A percentile compares a stretch with the other conserved stretches of the same genome.
These are phyloP conservation scores for Calvatia gigantea DNA, from an alignment of 768 basidiomycete genomes.

Conservation along the genomic window DNA sequence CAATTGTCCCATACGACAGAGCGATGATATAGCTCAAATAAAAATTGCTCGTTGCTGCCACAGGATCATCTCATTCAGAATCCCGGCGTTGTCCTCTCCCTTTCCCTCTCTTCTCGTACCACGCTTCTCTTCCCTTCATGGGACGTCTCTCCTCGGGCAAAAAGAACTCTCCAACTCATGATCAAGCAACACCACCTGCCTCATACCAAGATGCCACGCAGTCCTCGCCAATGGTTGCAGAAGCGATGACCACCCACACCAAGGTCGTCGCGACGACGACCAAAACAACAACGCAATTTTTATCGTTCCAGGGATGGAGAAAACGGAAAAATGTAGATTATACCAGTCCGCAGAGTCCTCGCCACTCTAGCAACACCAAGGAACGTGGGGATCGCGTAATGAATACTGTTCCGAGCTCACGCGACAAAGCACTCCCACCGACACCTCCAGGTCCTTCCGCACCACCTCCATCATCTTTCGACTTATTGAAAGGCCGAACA, in stretches of 20 bases:
- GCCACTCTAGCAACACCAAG: constrained; percentile 8
- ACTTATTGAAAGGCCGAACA: not conserved
- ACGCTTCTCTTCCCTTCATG: constrained; percentile 2
- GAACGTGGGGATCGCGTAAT: constrained; percentile 6
- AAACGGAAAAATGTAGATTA: constrained; percentile 38
- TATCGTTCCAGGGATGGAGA: constrained; percentile 65
- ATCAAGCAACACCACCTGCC: constrained; percentile 12
- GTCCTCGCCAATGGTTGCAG: constrained; percentile 35
- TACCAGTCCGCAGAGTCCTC: constrained; percentile 17
- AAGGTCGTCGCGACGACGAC: constrained; percentile 44
- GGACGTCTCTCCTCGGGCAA: constrained; percentile 2
- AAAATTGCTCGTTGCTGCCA: not conserved
- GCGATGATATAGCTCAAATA: constrained; percentile 9
- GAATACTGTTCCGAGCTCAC: not conserved
- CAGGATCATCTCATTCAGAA: not conserved
- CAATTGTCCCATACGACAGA: not conserved
- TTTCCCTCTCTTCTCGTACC: not conserved
- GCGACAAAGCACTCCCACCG: constrained; percentile 22
- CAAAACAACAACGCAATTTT: constrained; percentile 55
- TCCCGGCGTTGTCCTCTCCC: not conserved
- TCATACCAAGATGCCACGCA: constrained; percentile 16
- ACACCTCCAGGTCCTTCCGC: constrained; percentile 13
- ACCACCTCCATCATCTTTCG: not conserved
- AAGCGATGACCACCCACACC: constrained; percentile 47
- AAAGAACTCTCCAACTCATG: not conserved